Base-by-base conservation (phyloP, 148 eudicot species). In the Gaultheria prostrata region DNA sequence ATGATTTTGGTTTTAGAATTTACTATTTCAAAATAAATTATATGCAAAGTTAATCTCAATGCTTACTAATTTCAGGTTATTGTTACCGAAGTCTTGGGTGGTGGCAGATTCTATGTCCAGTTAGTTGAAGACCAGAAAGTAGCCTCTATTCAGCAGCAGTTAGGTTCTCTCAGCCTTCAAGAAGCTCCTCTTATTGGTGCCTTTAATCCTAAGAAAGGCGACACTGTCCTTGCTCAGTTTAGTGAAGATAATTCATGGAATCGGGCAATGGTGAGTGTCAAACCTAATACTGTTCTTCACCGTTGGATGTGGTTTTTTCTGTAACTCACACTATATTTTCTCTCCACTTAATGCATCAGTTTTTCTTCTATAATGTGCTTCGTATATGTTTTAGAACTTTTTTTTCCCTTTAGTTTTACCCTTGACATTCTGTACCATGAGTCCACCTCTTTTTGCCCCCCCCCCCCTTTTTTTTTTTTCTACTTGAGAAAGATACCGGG, bases 221-320 rank as follows among this genome's bases (percentile, higher is more conserved):
- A 96, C 46, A 78, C 91, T 21, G 93, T 96, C 82, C 95, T 94
- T 85, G 97, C 98, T 82, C 98, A 91, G 88, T 96, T 92, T 75
- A 93, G 89, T 87, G 93, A 90, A 1, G 99, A 96, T 85, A 92
- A 93, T 49, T 92, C 98, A 51, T 96, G 99, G 99, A 94, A 96
- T 83, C 90, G 99, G 54, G 99, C 98, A 82, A 89, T 93, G 98
- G 98, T 95, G 86, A 87, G 91, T 28, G 48, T 74, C 20, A 56
- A 54, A 61, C 21, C 54, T 61, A 50, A 33, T 77, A 9, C 28
- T 56, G 11, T 45, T 54, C 77, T 78, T 78, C 13, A 10, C 67
- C 35, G 1, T 78, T 50, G 18, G 20, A 61, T 17, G 54, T 6
- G 1, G 24, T 30, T 46, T 61, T 80, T 49, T 21, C 24, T 78